Evolutionary conservation across 2,329 filamentous ascomycete species (phyloP), one percentile per base, ranked within the genome.

Genomic region (Diaporthe citri): DNA sequence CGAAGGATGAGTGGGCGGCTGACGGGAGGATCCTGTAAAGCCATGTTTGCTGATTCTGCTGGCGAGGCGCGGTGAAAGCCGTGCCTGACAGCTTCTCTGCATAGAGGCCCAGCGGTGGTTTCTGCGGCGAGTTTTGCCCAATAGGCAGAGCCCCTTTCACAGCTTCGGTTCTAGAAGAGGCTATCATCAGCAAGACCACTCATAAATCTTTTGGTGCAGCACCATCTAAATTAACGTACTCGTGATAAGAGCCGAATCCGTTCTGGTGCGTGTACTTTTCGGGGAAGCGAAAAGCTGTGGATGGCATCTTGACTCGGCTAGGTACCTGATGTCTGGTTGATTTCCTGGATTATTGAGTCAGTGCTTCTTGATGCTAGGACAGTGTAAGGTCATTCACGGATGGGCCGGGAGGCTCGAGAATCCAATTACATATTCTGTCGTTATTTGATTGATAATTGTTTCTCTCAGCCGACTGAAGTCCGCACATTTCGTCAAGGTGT

Each of bases 101-200:
- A 84, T 97, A 97, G 36, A 97, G 90, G 0, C 94, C 95, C 77
- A 92, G 91, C 0, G 94, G 89, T 0, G 92, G 92, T 81, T 95
- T 95, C 82, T 97, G 95, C 0, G 95, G 95, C 2, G 93, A 95
- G 86, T 97, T 97, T 57, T 92, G 90, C 66, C 90, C 94, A 74
- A 95, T 81, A 13, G 95, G 95, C 6, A 96, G 87, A 7, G 95
- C 92, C 22, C 92, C 93, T n/a, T 92, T 87, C 73, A 96, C 86
- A 59, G 94, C 94, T 87, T 97, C 94, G 57, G 93, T 91, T 82
- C 93, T 96, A 79, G 60, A 7, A n/a, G 51, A 28, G 39, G 36
- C 57, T 12, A 13, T 41, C 25, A 12, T 25, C 4, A 67, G 46
- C 34, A 13, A 13, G 9, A 4, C 10, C 22, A 31, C 34, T 2